Conservation (phyloP, 768 basidiomycete genomes). For the Hysterangium stoloniferum region DNA sequence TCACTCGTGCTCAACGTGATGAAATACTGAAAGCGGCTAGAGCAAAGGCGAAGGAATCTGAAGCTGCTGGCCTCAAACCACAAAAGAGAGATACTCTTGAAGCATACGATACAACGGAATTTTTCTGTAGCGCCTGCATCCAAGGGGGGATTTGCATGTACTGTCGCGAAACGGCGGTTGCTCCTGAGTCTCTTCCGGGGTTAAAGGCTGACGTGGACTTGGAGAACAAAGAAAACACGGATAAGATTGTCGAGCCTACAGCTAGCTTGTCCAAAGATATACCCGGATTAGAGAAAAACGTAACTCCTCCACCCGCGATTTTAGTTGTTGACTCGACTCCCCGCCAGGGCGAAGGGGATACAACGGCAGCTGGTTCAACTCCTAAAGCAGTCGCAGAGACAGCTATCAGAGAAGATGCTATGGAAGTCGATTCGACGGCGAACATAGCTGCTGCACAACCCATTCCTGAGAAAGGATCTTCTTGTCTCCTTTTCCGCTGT, state of each 20-base stretch:
- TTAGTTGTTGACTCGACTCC: neutral
- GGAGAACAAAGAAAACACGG: constrained; percentile 22
- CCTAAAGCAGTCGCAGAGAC: too few species aligned
- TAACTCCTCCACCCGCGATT: neutral
- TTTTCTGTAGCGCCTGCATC: constrained; percentile 67
- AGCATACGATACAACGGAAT: constrained; percentile 61
- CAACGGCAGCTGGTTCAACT: too few species aligned
- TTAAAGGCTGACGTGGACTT: constrained; percentile 28
- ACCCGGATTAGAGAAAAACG: neutral
- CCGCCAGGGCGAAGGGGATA: neutral
- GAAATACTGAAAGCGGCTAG: constrained; percentile 64
- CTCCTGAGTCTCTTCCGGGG: constrained; percentile 32
- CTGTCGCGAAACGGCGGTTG: constrained; percentile 51
- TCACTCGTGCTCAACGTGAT: constrained; percentile 55
- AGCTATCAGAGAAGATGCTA: neutral
- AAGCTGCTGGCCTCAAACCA: constrained; percentile 23
- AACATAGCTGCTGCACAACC: neutral
- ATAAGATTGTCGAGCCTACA: constrained; percentile 12
- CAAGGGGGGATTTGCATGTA: constrained; percentile 76
- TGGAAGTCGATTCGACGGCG: neutral
- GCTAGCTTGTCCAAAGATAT: neutral
- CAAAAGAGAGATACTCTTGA: constrained; percentile 40
- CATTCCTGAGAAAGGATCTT: neutral
- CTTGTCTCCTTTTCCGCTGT: constrained; percentile 66
- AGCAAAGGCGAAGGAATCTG: constrained; percentile 22